phyloP scores from a whole-genome alignment of 2,329 filamentous ascomycete genomes.

The Rhynchosporium agropyri region DNA sequence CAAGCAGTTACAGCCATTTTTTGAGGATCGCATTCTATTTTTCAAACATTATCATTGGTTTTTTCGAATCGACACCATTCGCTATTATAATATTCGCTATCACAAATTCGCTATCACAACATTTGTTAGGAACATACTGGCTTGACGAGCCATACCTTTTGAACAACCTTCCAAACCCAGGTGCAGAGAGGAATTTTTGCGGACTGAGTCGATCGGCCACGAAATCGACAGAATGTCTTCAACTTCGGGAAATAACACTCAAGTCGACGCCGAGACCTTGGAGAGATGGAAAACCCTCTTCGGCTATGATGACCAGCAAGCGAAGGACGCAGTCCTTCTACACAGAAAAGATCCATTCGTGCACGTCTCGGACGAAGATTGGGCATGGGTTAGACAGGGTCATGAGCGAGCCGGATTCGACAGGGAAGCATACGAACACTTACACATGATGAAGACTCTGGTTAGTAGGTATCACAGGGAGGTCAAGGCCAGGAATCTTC shows the following conservation, averaged over 20 bases:
- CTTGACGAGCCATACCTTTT: background rate
- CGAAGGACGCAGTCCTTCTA: background rate
- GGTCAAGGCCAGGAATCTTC: background rate
- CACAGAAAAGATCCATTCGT: background rate
- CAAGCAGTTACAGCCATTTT: background rate
- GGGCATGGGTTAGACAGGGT: background rate
- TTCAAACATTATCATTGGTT: background rate
- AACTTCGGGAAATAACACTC: background rate
- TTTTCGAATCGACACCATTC: background rate
- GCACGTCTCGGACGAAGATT: constrained; percentile 2
- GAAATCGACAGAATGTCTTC: background rate
- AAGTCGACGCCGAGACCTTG: background rate
- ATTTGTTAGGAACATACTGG: background rate
- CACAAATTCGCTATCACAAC: background rate
- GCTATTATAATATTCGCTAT: background rate
- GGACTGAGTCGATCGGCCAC: background rate
- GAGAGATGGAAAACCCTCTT: background rate
- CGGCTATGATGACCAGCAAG: background rate
- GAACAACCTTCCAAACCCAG: background rate
- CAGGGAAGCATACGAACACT: constrained; percentile 9
- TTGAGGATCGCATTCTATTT: background rate
- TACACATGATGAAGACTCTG: background rate
- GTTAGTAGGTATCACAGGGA: background rate
- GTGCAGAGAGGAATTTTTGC: background rate
- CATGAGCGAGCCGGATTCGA: constrained; percentile 1